Evolutionary conservation across 1,139 yeast genomes (phyloP), one percentile per base, ranked within the genome.

Genomic region (Diutina mesorugosa): DNA sequence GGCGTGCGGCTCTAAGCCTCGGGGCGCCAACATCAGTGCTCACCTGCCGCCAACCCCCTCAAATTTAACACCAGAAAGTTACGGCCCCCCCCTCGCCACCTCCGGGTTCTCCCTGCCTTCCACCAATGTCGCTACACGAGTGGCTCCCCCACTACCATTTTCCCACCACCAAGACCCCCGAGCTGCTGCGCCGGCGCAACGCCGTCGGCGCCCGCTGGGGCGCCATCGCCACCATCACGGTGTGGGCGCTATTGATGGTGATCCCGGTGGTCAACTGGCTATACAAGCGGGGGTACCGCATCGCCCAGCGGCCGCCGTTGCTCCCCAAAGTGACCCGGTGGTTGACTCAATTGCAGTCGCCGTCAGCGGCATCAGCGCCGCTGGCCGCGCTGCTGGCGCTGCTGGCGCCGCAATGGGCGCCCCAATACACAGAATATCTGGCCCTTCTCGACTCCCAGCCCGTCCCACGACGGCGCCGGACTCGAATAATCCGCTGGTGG

Each of bases 131-230:
- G 41, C 41, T 35, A 35, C 12, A 12, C 41, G 41, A 35, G 41
- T 45, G 47, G 47, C 47, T 47, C 16, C 51, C 51, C 35, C 51
- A 47, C n/a, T 47, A 47, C 53, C 53, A 50, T 16, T 50, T 50
- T 16, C 53, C 53, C 28, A 32, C 28, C 21, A 50, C 32, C 14
- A 50, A 50, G 53, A 50, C 53, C 14, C 53, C 53, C 21, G 35
- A 30, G 45, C 35, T 30, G 16, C 14, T 10, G 10, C 41, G 35
- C 9, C 5, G 10, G 32, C 21, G 45, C 26, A 32, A 32, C 32
- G 41, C 10, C n/a, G 45, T 50, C 41, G 16, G n/a, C 8, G 16
- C 12, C 28, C 32, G 32, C 9, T 50, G 53, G 53, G 53, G 53
- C 10, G n/a, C 18, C 21, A 32, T 50, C 21, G 26, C 53, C 29